Conservation (phyloP, 768 basidiomycete genomes). For the Russula sp. region DNA sequence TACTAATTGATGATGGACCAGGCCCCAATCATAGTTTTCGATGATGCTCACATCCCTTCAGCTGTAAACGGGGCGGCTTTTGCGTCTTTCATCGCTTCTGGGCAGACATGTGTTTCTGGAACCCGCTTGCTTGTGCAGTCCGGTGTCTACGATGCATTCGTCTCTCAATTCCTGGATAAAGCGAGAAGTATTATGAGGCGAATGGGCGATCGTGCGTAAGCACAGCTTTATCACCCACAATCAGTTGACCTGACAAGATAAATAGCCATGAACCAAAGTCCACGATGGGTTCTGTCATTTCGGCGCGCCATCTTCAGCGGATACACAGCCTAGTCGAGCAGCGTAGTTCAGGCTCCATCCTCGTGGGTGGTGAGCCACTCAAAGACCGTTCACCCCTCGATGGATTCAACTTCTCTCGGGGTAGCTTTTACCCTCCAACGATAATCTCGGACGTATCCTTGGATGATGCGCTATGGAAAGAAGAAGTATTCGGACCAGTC, state of each 20-base stretch:
- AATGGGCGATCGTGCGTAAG: conserved; percentile 68
- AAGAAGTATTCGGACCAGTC: conserved; percentile 88
- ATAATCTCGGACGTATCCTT: conserved; percentile 57
- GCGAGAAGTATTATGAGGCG: conserved; percentile 56
- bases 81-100: conserved; percentile 81
- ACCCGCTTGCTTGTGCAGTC: conserved; percentile 76
- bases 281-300: conserved; percentile 82
- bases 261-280: conserved; percentile 66
- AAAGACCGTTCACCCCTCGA: conserved; percentile 61
- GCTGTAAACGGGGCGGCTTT: conserved; percentile 84
- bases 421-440: conserved; percentile 80
- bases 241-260: conserved; percentile 9
- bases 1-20: conserved; percentile 33
- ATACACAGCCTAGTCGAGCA: conserved; percentile 57
- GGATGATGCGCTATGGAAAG: conserved; percentile 68
- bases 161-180: conserved; percentile 60
- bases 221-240: background rate
- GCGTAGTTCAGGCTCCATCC: conserved; percentile 46
- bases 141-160: conserved; percentile 64
- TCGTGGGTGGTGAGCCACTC: conserved; percentile 68
- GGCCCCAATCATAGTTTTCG: conserved; percentile 79
- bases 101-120: conserved; percentile 92
- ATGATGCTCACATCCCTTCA: conserved; percentile 68
- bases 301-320: conserved; percentile 56
- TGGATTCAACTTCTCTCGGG: conserved; percentile 64